phyloP scores from a whole-genome alignment of 129 eudicot species.

The Calendula officinalis region DNA sequence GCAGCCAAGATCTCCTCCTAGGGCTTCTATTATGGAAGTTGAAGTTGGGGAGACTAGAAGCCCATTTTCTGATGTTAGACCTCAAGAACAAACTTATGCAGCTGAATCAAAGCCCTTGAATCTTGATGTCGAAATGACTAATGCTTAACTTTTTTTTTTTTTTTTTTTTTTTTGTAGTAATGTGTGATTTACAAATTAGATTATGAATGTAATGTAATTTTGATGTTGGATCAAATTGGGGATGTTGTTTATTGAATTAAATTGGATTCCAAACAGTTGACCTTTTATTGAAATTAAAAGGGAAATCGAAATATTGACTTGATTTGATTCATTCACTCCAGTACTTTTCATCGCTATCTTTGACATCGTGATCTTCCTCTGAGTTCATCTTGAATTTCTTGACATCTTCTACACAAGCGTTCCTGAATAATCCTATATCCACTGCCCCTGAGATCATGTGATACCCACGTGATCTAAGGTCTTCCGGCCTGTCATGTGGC shows the following conservation, averaged over 20 bases:
- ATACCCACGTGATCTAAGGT: constrained; percentile 69
- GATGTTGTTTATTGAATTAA: constrained; percentile 1
- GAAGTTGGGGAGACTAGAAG: constrained; percentile 52
- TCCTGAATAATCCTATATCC: constrained; percentile 70
- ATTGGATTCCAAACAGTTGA: constrained; percentile 23
- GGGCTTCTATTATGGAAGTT: constrained; percentile 78
- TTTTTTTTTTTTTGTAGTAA: not conserved
- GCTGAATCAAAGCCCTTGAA: too few species aligned
- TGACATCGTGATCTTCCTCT: constrained; percentile 26
- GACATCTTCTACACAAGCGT: constrained; percentile 74
- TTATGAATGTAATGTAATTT: constrained; percentile 7
- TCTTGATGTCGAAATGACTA: too few species aligned
- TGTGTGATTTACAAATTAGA: not conserved
- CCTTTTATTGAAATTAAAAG: constrained; percentile 11
- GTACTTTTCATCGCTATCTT: constrained; percentile 50
- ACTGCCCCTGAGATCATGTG: constrained; percentile 82
- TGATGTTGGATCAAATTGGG: constrained; percentile 35
- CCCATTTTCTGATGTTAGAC: constrained; percentile 32
- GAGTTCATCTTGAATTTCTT: constrained; percentile 50
- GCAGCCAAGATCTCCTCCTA: constrained; percentile 87
- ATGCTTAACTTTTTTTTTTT: not conserved
- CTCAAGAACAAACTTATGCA: too few species aligned
- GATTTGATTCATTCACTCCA: constrained; percentile 64
- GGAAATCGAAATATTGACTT: constrained; percentile 21
- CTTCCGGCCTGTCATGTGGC: constrained; percentile 63